A percentile compares a stretch with the other conserved stretches of the same genome.
Conservation (phyloP, 768 basidiomycete species). For the Tricholoma flavovirens region DNA sequence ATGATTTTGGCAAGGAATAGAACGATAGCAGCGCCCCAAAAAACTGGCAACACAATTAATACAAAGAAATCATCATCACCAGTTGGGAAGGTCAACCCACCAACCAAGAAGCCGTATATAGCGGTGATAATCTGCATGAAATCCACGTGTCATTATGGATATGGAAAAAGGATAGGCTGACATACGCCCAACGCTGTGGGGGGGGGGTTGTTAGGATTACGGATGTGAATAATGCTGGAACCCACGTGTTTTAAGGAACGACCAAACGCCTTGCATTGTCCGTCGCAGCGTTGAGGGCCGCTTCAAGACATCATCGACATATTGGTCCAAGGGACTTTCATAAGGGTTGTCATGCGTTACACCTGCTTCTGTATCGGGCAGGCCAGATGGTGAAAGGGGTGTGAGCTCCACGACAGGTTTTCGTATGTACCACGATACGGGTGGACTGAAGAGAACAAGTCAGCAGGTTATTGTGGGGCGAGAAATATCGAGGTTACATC, state of each 20-base stretch:
- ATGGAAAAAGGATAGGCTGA: conserved; percentile 6
- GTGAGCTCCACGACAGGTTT: conserved; percentile 59
- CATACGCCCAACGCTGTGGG: conserved; percentile 61
- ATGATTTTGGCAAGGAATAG: conserved; percentile 65
- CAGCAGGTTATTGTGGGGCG: conserved; percentile 1
- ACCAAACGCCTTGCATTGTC: conserved; percentile 67
- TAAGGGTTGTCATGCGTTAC: conserved; percentile 21
- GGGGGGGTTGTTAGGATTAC: background rate
- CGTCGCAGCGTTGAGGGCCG: conserved; percentile 55
- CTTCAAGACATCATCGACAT: conserved; percentile 71
- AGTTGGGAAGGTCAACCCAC: conserved; percentile 28
- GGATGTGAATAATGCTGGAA: background rate
- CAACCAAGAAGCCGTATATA: conserved; percentile 73
- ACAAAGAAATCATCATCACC: background rate
- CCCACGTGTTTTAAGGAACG: conserved; percentile 80
- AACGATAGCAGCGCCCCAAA: conserved; percentile 85
- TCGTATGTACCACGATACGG: conserved; percentile 61
- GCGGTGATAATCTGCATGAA: conserved; percentile 48
- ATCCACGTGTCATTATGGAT: conserved; percentile 1
- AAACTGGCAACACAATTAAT: conserved; percentile 36
- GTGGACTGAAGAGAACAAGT: conserved; percentile 43
- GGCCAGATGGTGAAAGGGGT: conserved; percentile 26
- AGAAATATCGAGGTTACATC: conserved; percentile 34
- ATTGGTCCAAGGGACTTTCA: conserved; percentile 56
- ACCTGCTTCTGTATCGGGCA: conserved; percentile 25